A percentile compares a stretch with the other conserved stretches of the same genome.
Evolutionary conservation across 2,329 filamentous ascomycete genomes (phyloP).

Genomic region (Colletotrichum sp.): DNA sequence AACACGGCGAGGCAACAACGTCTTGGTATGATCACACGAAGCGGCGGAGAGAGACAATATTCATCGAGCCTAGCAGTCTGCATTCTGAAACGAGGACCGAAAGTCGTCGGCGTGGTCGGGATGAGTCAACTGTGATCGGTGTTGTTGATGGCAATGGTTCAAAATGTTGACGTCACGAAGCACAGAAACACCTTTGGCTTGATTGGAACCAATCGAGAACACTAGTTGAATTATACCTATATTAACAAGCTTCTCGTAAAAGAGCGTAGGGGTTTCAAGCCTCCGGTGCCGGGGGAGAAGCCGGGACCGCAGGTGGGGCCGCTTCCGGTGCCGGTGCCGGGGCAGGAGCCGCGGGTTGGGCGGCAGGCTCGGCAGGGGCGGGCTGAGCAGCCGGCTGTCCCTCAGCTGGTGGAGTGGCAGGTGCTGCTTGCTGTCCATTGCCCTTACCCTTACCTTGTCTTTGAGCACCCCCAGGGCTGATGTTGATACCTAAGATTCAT

Average conservation of each 20-base stretch:
- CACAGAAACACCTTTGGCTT: neutral
- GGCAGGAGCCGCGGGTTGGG: neutral
- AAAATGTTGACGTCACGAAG: neutral
- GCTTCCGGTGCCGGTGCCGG: neutral
- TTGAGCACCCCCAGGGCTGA: neutral
- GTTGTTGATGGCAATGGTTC: neutral
- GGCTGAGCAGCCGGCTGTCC: neutral
- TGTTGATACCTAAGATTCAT: conserved; percentile 2
- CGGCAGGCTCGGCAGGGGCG: neutral
- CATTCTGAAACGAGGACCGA: neutral
- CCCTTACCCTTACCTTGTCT: neutral
- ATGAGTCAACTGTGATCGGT: neutral
- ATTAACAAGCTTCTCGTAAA: neutral
- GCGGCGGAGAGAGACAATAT: rapidly evolving
- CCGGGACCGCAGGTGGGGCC: neutral
- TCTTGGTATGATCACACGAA: neutral
- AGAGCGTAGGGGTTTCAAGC: neutral
- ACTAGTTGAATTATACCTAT: neutral
- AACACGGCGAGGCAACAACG: neutral
- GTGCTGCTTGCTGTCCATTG: neutral
- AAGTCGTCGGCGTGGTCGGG: neutral
- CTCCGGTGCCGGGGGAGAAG: neutral
- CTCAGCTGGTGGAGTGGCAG: neutral
- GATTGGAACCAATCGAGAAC: neutral
- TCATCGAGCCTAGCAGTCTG: neutral